Evolutionary conservation across 805 yeast genomes (phyloP), one percentile per base, ranked within the genome.

Genomic region (Cyberlindnera saturnus): DNA sequence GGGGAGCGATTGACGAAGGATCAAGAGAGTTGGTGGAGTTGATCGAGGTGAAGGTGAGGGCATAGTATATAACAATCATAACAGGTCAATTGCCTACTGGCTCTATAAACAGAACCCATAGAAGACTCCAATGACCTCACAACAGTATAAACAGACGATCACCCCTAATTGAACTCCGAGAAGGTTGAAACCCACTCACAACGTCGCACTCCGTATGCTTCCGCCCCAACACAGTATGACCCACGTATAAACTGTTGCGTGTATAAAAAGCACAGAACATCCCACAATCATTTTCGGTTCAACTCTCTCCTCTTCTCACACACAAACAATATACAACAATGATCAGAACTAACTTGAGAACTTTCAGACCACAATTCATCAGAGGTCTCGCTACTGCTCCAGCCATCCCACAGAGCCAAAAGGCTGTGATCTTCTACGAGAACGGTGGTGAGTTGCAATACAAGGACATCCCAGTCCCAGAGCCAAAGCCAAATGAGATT

Each of bases 401-500:
- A 45, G 57, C 44, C 34, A 63, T 75, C 50, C 81, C 81, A 52
- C 51, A 59, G 33, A 69, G 71, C 16, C 81, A 75, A 59, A 75
- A 75, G 57, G 81, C 71, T 42, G 71, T 74, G 30, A 63, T 74
- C 49, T 75, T 75, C 60, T 76, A 75, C 60, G 72, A 70, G 55
- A 64, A 67, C 57, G 75, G 75, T 48, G 80, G 79, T 46, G 64
- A 64, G 23, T 62, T 75, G 58, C 59, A 62, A 36, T 75, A 74
- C 66, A 67, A 67, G 51, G 81, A 77, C 57, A 70, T 74, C 44
- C 73, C 78, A 32, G 80, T 75, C 31, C 82, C 86, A 61, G 63
- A 49, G 38, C 86, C 86, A 61, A 76, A 75, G 62, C 66, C 86
- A 49, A 78, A 72, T 58, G 86, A 81, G 64, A 65, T 81, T 46